phyloP scores from a whole-genome alignment of 1,139 yeast genomes.

The Zygoascus meyerae region DNA sequence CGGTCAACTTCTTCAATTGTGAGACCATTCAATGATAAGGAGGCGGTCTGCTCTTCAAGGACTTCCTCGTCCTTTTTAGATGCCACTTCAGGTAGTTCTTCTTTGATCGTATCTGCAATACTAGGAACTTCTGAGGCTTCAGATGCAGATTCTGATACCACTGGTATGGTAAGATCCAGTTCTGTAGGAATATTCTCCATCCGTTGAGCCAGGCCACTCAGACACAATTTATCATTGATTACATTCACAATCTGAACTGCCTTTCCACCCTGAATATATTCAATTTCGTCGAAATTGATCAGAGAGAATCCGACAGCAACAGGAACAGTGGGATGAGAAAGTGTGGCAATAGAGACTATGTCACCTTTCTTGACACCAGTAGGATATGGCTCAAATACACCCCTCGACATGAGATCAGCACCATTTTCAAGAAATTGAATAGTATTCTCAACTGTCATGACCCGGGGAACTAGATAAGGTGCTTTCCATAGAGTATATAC shows the following conservation, averaged over 20 bases:
- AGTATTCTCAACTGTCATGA: conserved; percentile 70
- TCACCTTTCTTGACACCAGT: conserved; percentile 42
- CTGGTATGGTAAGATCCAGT: conserved; percentile 21
- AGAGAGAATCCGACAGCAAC: conserved; percentile 71
- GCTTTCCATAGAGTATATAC: conserved; percentile 66
- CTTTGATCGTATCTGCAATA: conserved; percentile 16
- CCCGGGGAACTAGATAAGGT: conserved; percentile 59
- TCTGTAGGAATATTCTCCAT: conserved; percentile 28
- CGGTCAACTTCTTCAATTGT: conserved; percentile 63
- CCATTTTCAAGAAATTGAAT: conserved; percentile 61
- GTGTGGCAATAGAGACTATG: conserved; percentile 67
- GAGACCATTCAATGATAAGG: conserved; percentile 12
- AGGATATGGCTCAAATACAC: conserved; percentile 70
- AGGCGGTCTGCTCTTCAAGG: conserved; percentile 2
- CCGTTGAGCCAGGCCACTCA: conserved; percentile 22
- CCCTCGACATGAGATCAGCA: conserved; percentile 90
- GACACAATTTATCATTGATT: conserved; percentile 35
- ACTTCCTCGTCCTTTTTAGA: conserved; percentile 11
- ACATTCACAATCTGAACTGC: conserved; percentile 36
- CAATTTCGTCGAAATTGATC: conserved; percentile 40
- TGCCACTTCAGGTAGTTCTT: conserved; percentile 18
- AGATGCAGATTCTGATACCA: conserved; percentile 5
- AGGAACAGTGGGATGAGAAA: conserved; percentile 54
- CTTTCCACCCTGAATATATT: conserved; percentile 33
- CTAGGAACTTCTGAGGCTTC: neutral